Evolutionary conservation across 2,329 filamentous ascomycete species (phyloP), one percentile per base, ranked within the genome.

Genomic region (Colletotrichum sp.): DNA sequence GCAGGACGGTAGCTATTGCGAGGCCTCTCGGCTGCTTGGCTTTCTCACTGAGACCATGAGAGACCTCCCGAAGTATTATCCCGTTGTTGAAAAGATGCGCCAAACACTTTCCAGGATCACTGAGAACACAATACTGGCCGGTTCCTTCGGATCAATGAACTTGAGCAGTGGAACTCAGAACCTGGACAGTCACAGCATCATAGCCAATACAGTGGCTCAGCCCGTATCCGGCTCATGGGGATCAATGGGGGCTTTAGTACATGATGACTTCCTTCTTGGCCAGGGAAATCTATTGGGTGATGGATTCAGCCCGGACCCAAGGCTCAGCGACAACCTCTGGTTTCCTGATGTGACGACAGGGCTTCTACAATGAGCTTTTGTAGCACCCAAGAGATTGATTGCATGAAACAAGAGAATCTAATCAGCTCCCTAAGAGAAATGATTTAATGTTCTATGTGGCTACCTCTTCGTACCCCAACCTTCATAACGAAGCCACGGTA

Each of bases 391-490:
- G 44, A 21, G 6, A 13, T 49, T 1, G 10, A 49, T 52, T 52
- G 0, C 10, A 52, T 21, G 4, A 8, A 0, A 21, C n/a, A 13
- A 21, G 4, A 21, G 7, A 1, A 8, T 21, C 9, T 5, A 49
- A 52, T 7, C 44, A 21, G 12, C 18, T 13, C n/a, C 10, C 10
- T 0, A 52, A 52, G 6, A 52, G n/a, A 52, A 21, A 9, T 21
- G 1, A 12, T n/a, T 12, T 2, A n/a, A 49, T 3, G 18, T 49
- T 49, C 39, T n/a, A 49, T 49, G 9, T n/a, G 3, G 44, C 1
- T 52, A 3, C n/a, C 44, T 7, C 4, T 52, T 21, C 10, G 1
- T 21, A 49, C 4, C n/a, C 10, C 44, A 21, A 21, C 6, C 6
- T 39, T 52, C n/a, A 52, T 12, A 21, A 52, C 6, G 44, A 52